Conservation (phyloP, 176 grass and related monocot species). For the Carex littledalei region DNA sequence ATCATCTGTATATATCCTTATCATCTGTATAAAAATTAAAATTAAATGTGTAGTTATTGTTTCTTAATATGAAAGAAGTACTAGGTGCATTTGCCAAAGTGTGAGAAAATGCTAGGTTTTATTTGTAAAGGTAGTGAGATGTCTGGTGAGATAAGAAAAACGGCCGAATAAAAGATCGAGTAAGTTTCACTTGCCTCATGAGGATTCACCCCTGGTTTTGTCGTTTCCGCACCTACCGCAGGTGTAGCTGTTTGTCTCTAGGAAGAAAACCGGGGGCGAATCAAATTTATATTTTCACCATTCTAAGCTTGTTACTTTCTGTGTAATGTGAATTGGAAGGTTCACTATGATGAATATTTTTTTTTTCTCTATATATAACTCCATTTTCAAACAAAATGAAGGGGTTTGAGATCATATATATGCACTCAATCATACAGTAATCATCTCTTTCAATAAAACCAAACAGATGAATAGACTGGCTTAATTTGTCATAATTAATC, state of each 20-base stretch:
- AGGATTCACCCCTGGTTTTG: background rate
- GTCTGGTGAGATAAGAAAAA: slow-evolving; percentile 4
- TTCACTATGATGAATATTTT: background rate
- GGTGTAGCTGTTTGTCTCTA: slow-evolving; percentile 1
- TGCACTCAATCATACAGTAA: background rate
- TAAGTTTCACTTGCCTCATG: background rate
- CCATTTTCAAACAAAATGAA: background rate
- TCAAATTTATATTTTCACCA: background rate
- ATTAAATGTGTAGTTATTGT: background rate
- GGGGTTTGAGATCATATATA: background rate
- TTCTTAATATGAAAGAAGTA: background rate
- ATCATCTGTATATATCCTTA: background rate
- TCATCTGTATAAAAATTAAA: background rate
- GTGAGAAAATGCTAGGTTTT: background rate
- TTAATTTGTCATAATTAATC: background rate
- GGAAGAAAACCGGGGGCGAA: background rate
- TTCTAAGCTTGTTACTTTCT: background rate
- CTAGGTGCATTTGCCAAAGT: background rate
- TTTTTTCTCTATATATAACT: background rate
- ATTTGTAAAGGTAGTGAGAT: background rate
- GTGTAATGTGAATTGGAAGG: background rate
- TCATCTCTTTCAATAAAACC: background rate
- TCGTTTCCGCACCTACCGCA: background rate
- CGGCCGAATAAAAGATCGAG: background rate
- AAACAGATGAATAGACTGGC: background rate